These are phyloP conservation scores for Trichoderma cornu-damae DNA, from an alignment of 2,329 filamentous ascomycete species.

Conservation along the genomic window DNA sequence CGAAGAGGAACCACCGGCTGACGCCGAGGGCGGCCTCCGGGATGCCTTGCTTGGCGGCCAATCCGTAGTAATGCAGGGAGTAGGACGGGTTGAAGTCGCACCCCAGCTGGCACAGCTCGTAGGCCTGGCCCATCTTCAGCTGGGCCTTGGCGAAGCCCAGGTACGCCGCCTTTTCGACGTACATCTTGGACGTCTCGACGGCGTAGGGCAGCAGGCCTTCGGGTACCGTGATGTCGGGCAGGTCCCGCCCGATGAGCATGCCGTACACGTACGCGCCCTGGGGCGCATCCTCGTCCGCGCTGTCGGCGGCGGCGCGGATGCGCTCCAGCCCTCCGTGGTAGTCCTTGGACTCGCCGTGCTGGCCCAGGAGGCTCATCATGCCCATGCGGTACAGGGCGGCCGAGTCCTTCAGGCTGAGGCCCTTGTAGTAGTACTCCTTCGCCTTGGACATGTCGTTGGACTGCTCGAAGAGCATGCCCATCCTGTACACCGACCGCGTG, in stretches of 20 bases:
- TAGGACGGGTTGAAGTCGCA: constrained; percentile 93
- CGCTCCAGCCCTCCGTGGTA: constrained; percentile 71
- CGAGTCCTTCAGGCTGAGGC: constrained; percentile 75
- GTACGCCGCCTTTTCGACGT: constrained; percentile 94
- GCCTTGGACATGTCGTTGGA: constrained; percentile 90
- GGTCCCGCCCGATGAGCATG: constrained; percentile 84
- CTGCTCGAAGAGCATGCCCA: constrained; percentile 97
- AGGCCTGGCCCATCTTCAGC: constrained; percentile 93
- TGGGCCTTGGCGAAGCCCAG: constrained; percentile 95
- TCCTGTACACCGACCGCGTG: constrained; percentile 85
- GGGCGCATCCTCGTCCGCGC: constrained; percentile 90
- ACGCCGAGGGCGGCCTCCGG: constrained; percentile 92
- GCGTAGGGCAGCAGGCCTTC: constrained; percentile 64
- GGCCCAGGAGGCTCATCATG: constrained; percentile 95
- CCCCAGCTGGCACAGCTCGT: constrained; percentile 87
- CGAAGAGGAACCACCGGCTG: constrained; percentile 97
- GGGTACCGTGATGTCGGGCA: constrained; percentile 85
- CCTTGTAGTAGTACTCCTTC: constrained; percentile 81
- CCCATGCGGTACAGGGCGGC: constrained; percentile 81
- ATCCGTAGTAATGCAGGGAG: constrained; percentile 90
- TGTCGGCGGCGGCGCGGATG: constrained; percentile 76
- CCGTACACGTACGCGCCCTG: constrained; percentile 94
- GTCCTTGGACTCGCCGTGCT: constrained; percentile 85
- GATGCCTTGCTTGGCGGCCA: constrained; percentile 88
- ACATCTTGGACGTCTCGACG: constrained; percentile 68